Evolutionary conservation across 2,329 filamentous ascomycete species (phyloP), one percentile per base, ranked within the genome.

Genomic region (Fusarium sp.): DNA sequence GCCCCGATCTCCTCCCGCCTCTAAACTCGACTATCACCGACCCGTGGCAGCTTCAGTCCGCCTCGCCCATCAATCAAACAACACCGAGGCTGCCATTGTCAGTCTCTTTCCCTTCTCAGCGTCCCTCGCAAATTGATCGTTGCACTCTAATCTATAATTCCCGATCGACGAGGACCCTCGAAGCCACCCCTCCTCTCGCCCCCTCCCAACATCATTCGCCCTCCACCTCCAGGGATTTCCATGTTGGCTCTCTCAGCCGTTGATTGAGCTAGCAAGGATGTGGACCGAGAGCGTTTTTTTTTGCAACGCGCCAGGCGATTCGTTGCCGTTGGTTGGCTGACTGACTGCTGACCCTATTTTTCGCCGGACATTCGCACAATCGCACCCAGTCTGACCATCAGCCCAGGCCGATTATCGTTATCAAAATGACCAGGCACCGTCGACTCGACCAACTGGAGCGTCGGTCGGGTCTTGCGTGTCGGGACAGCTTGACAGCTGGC

Each of bases 401-500:
- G 64, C 63, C 57, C 66, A 64, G 63, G 48, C 30, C 46, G 40
- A 55, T 55, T 44, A 54, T 62, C 58, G 48, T 47, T 65, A 70
- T 75, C 71, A 37, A 47, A 74, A 34, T 12, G 47, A 65, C 69
- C 62, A 50, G 62, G 61, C 58, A 61, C 62, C 46, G 28, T 47
- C 56, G 40, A 13, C 55, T 60, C 44, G 46, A 53, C 66, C 71
- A 73, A 69, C 60, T 70, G 51, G 52, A 62, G 47, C 59, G 64
- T 51, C 55, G 55, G 52, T 54, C 47, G 48, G 66, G 63, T 72
- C 71, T 71, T 71, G 58, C 65, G 55, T 62, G 61, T 71, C 65
- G 62, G 70, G 60, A 69, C 56, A 71, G 66, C 66, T 75, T 76
- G 75, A 77, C 76, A 78, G 72, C 72, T 78, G 75, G 76, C 75